A percentile compares a stretch with the other conserved stretches of the same genome.
Conservation (phyloP, 2,329 filamentous ascomycete species). For the Botrytis fabae region DNA sequence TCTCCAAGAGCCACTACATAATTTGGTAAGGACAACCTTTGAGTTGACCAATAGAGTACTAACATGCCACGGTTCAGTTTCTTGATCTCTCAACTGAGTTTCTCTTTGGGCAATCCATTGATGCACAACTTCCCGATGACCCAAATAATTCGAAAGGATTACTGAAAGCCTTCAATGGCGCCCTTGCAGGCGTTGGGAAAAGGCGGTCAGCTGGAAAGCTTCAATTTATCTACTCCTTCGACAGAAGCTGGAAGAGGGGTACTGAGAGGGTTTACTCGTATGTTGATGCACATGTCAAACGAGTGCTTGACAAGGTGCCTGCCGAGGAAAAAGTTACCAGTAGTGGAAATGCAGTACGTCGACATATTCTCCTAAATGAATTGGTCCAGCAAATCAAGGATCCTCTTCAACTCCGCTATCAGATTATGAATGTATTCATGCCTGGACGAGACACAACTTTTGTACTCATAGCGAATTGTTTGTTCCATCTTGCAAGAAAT, state of each 20-base stretch:
- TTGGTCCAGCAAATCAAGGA: conserved; percentile 50
- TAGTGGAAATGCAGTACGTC: conserved; percentile 31
- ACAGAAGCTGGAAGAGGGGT: conserved; percentile 12
- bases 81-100: conserved; percentile 15
- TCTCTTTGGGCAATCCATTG: conserved; percentile 14
- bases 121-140: not conserved
- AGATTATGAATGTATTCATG: conserved; percentile 52
- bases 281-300: conserved; percentile 48
- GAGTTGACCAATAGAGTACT: too few species aligned
- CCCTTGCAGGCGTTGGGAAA: conserved; percentile 7
- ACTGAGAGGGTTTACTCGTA: conserved; percentile 46
- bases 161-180: not conserved
- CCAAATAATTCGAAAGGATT: conserved; percentile 13
- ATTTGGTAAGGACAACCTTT: not conserved
- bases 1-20: conserved; percentile 1
- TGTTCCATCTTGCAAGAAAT: not conserved
- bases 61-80: not conserved
- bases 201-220: not conserved
- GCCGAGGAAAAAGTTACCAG: conserved; percentile 37
- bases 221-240: not conserved
- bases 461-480: not conserved
- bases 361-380: conserved; percentile 58
- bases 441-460: conserved; percentile 58
- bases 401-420: conserved; percentile 41
- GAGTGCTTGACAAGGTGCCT: conserved; percentile 34